A percentile compares a stretch with the other conserved stretches of the same genome.
phyloP scores from a whole-genome alignment of 768 basidiomycete species.

The Lentinula sp. region DNA sequence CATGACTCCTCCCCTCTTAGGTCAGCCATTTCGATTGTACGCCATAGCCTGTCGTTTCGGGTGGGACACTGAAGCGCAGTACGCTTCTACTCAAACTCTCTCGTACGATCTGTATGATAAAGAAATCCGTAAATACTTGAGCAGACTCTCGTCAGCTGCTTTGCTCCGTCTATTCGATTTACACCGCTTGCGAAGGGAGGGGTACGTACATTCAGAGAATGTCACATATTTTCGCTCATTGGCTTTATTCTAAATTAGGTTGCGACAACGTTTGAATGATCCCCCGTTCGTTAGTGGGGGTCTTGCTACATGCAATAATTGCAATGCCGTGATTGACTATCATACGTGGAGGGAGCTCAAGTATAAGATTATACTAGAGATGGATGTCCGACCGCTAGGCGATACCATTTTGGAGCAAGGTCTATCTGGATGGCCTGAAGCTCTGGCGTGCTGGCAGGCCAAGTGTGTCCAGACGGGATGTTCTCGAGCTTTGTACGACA shows the following conservation, averaged over 20 bases:
- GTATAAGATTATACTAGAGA: conserved; percentile 46
- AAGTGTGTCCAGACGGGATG: conserved; percentile 42
- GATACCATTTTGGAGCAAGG: conserved; percentile 49
- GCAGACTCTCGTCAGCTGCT: conserved; percentile 42
- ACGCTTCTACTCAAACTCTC: conserved; percentile 52
- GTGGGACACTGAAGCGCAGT: conserved; percentile 50
- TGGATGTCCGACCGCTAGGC: conserved; percentile 53
- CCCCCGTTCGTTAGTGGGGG: conserved; percentile 49
- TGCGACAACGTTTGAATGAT: conserved; percentile 43
- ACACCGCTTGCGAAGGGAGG: conserved; percentile 46
- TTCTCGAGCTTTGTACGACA: conserved; percentile 48
- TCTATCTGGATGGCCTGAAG: conserved; percentile 48
- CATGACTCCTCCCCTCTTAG: conserved; percentile 42
- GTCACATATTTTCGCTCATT: background rate
- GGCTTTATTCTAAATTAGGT: conserved; percentile 11
- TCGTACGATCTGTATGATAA: conserved; percentile 43
- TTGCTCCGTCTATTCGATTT: conserved; percentile 49
- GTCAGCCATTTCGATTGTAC: conserved; percentile 48
- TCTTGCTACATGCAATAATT: conserved; percentile 45
- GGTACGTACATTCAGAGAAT: conserved; percentile 15
- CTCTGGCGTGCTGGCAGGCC: conserved; percentile 56
- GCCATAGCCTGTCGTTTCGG: conserved; percentile 49
- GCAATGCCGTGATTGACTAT: conserved; percentile 44
- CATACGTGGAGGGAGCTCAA: conserved; percentile 64
- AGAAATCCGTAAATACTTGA: conserved; percentile 36